Evolutionary conservation across 169 alveolate species (phyloP), one percentile per base, ranked within the genome.

Genomic region (Plasmodium malariae): DNA sequence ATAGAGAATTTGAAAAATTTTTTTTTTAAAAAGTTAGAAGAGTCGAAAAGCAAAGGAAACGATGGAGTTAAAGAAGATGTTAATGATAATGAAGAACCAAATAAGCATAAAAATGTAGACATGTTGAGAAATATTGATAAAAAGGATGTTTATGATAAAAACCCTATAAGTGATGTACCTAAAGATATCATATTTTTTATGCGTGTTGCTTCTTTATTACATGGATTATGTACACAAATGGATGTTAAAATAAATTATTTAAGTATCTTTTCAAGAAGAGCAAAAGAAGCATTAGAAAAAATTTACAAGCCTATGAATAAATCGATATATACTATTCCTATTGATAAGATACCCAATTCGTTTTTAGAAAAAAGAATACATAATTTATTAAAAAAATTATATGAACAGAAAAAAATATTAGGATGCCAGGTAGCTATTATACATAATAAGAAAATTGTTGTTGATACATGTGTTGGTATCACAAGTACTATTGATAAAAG

Each of bases 101-200:
- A 32, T 21, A 74, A 65, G 24, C 48, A 65, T 49, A 74, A 30
- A 3, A 74, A 87, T 40, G 36, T 87, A 48, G 80, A 71, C 1
- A 45, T 87, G 6, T 68, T 89, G 30, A 72, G 76, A 17, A 49
- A 69, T 65, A 54, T 87, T 19, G 90, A 73, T 59, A 88, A 73
- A 54, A 69, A 63, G 32, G 85, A 87, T 4, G 89, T 74, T 28
- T 21, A 67, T 9, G 86, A 90, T 30, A 85, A 87, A 28, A 94
- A 92, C 67, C 95, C 97, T 2, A 73, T 94, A 21, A 95, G 94
- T 48, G 96, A 94, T 80, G 95, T 96, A 93, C 97, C 97, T 12
- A 92, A 85, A 36, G 97, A 95, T 85, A 87, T 95, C 51, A 91
- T 95, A 28, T 93, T 94, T 69, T 95, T 94, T 83, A 92, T 95